Percentiles rank a stretch among this genome's conserved stretches.
Conservation (phyloP, 768 basidiomycete species). For the button mushroom (Agaricus bisporus) region DNA sequence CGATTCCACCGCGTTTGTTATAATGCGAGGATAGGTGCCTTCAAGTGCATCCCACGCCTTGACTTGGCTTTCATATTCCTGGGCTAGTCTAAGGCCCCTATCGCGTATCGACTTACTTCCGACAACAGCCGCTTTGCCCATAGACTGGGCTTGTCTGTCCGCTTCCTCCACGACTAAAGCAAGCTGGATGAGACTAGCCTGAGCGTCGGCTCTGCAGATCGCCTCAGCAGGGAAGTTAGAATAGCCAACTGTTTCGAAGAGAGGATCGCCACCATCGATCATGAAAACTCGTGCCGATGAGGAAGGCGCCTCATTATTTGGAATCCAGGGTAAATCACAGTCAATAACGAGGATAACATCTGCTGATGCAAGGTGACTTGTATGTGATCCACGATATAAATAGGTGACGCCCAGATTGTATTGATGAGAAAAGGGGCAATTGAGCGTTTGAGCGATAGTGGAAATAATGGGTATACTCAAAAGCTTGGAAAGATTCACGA, state of each 20-base stretch:
- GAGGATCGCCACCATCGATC: constrained; percentile 56
- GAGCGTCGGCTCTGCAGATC: constrained; percentile 51
- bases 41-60: constrained; percentile 3
- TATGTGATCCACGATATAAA: constrained; percentile 38
- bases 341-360: constrained; percentile 66
- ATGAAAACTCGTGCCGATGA: constrained; percentile 47
- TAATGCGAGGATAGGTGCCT: neutral
- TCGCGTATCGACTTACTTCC: constrained; percentile 8
- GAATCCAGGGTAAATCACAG: constrained; percentile 61
- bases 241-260: constrained; percentile 44
- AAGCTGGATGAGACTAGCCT: constrained; percentile 45
- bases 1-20: neutral
- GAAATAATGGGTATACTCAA: constrained; percentile 52
- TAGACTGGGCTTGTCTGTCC: constrained; percentile 16
- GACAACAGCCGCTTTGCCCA: constrained; percentile 18
- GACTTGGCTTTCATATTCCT: neutral
- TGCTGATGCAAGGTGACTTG: constrained; percentile 40
- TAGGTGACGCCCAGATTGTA: constrained; percentile 48
- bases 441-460: constrained; percentile 43
- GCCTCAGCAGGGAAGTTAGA: constrained; percentile 52
- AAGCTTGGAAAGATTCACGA: constrained; percentile 40
- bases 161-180: constrained; percentile 25
- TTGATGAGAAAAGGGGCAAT: constrained; percentile 52
- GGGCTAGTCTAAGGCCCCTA: constrained; percentile 5
- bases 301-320: constrained; percentile 37